These are phyloP conservation scores for Thielaviopsis populi DNA, from an alignment of 2,329 filamentous ascomycete genomes.

Conservation along the genomic window DNA sequence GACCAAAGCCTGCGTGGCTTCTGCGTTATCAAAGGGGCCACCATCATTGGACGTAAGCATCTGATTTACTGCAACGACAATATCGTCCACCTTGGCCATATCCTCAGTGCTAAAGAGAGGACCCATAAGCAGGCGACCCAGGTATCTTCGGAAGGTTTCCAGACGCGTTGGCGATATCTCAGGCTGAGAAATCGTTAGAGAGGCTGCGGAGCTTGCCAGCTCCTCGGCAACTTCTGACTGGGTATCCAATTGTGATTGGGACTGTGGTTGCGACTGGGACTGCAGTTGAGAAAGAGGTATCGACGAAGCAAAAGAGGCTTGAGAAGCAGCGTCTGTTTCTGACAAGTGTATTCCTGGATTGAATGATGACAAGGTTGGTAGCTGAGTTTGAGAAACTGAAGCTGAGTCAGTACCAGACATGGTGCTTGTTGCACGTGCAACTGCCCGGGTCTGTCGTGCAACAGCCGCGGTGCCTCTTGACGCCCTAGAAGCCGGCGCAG, in stretches of 20 bases:
- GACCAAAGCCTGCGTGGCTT: slow-evolving; percentile 63
- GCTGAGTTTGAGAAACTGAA: slow-evolving; percentile 17
- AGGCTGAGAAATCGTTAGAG: slow-evolving; percentile 28
- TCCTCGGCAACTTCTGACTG: slow-evolving; percentile 29
- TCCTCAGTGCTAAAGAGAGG: slow-evolving; percentile 70
- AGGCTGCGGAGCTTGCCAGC: slow-evolving; percentile 27
- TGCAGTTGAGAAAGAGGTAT: slow-evolving; percentile 57
- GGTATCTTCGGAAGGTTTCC: slow-evolving; percentile 57
- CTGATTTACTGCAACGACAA: slow-evolving; percentile 67
- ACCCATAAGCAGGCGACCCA: slow-evolving; percentile 72
- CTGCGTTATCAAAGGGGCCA: slow-evolving; percentile 50
- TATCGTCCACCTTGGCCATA: slow-evolving; percentile 55
- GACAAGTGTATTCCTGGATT: neutral
- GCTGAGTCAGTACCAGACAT: slow-evolving; percentile 18
- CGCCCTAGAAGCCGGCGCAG: slow-evolving; percentile 24
- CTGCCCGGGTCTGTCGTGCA: slow-evolving; percentile 19
- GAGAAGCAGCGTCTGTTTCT: slow-evolving; percentile 17
- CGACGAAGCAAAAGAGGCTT: slow-evolving; percentile 63
- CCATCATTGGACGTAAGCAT: slow-evolving; percentile 40
- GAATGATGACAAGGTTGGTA: neutral
- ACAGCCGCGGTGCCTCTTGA: slow-evolving; percentile 23
- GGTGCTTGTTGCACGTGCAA: slow-evolving; percentile 23
- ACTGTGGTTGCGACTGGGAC: slow-evolving; percentile 19
- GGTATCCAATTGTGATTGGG: neutral
- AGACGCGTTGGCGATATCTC: slow-evolving; percentile 50